A percentile compares a stretch with the other conserved stretches of the same genome.
Evolutionary conservation across 768 basidiomycete species (phyloP).

Genomic region (Tricholoma saponaceum): DNA sequence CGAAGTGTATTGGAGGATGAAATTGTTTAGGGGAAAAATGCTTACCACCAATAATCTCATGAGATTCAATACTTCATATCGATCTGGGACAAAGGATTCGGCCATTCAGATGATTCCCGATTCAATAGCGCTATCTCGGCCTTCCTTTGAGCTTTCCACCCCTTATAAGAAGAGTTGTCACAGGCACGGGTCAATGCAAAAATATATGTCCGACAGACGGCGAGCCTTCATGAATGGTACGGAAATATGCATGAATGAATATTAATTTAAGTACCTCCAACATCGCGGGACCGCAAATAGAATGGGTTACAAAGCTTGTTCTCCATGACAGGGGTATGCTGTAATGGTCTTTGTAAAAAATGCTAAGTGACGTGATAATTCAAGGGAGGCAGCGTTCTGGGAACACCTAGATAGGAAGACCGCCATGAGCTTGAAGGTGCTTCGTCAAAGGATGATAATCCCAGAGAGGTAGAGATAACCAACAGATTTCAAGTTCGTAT

Average conservation of each 20-base stretch:
- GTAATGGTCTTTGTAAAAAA: background rate
- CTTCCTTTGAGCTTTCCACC: background rate
- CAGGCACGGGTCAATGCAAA: background rate
- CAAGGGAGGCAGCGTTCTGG: slow-evolving; percentile 16
- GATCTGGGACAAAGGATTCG: slow-evolving; percentile 1
- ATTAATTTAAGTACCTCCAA: background rate
- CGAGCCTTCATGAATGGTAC: background rate
- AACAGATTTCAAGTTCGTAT: no score
- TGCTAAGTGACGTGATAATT: slow-evolving; percentile 2
- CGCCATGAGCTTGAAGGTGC: slow-evolving; percentile 16
- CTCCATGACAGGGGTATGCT: background rate
- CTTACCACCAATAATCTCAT: no score
- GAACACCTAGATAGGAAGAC: slow-evolving; percentile 8
- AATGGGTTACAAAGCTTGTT: background rate
- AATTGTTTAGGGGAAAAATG: no score
- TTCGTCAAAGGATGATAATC: slow-evolving; percentile 19
- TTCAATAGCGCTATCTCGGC: no score
- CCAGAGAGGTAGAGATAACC: slow-evolving; percentile 16
- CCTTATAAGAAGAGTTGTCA: background rate
- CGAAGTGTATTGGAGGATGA: no score
- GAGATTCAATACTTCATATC: no score
- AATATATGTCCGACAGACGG: background rate
- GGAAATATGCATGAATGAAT: background rate
- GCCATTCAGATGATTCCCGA: no score
- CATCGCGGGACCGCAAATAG: background rate